Evolutionary conservation across 495 filamentous ascomycete species (phyloP).

Genomic region (Halenospora varia): DNA sequence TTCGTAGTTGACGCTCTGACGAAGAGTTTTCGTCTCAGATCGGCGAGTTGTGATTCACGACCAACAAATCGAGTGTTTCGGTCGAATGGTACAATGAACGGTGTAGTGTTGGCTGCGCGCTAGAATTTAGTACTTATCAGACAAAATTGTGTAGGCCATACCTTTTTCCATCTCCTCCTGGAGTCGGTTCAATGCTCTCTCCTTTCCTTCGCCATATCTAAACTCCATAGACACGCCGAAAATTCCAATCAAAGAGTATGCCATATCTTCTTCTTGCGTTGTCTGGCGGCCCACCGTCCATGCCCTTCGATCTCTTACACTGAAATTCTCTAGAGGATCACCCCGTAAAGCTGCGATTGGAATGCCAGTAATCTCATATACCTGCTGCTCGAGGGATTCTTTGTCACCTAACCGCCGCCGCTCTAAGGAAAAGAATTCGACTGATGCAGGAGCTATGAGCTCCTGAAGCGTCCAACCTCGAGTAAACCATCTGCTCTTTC

Average conservation of each 20-base stretch:
- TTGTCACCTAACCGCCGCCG: slow-evolving; percentile 27
- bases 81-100: slow-evolving; percentile 18
- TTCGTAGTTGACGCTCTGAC: slow-evolving; percentile 19
- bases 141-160: slow-evolving; percentile 8
- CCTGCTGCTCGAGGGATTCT: slow-evolving; percentile 14
- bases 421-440: slow-evolving; percentile 31
- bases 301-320: slow-evolving; percentile 18
- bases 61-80: slow-evolving; percentile 14
- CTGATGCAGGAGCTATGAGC: slow-evolving; percentile 27
- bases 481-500: slow-evolving; percentile 4
- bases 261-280: slow-evolving; percentile 23
- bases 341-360: slow-evolving; percentile 6
- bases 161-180: slow-evolving; percentile 27
- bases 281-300: slow-evolving; percentile 26
- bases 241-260: slow-evolving; percentile 28
- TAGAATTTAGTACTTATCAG: slow-evolving; percentile 14
- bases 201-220: slow-evolving; percentile 29
- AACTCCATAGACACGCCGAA: slow-evolving; percentile 28
- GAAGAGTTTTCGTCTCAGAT: slow-evolving; percentile 15
- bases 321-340: slow-evolving; percentile 8
- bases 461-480: slow-evolving; percentile 28
- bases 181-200: slow-evolving; percentile 27
- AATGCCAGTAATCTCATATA: slow-evolving; percentile 15
- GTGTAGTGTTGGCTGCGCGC: slow-evolving; percentile 11
- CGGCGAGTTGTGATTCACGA: slow-evolving; percentile 16